Evolutionary conservation across 371 early-diverging fungal genomes (phyloP).

Genomic region (Chytridiales sp.): DNA sequence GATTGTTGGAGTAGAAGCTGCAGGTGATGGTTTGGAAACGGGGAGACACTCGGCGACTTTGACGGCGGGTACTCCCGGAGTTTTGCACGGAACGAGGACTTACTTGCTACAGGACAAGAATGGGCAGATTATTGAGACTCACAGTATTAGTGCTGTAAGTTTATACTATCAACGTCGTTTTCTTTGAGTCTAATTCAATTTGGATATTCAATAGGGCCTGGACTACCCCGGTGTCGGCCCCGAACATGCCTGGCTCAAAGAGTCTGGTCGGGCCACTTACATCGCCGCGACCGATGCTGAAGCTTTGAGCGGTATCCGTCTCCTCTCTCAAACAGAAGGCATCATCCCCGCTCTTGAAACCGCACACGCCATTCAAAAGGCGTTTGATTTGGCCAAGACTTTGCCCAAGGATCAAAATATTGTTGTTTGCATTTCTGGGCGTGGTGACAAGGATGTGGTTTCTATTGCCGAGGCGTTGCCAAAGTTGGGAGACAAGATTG

Average conservation of each 20-base stretch:
- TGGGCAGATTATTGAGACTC: conserved; percentile 94
- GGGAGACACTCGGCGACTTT: conserved; percentile 88
- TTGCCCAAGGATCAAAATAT: conserved; percentile 79
- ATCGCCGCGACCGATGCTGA: conserved; percentile 81
- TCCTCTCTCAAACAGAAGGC: conserved; percentile 83
- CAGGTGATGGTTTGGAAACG: conserved; percentile 81
- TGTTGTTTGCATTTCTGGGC: conserved; percentile 87
- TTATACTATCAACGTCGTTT: not conserved
- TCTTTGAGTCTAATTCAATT: not conserved
- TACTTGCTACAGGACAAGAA: conserved; percentile 88
- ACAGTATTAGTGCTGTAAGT: conserved; percentile 83
- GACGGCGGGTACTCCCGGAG: conserved; percentile 84
- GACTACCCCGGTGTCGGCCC: conserved; percentile 98
- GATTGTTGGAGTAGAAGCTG: conserved; percentile 93
- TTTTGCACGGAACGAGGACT: conserved; percentile 94
- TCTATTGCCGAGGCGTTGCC: conserved; percentile 91
- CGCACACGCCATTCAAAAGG: conserved; percentile 87
- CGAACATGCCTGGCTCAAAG: conserved; percentile 91
- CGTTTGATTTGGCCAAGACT: conserved; percentile 73
- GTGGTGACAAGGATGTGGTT: conserved; percentile 97
- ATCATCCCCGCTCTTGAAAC: conserved; percentile 95
- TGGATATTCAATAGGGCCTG: conserved; percentile 58
- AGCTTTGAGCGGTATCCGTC: conserved; percentile 85
- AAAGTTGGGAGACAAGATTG: conserved; percentile 83
- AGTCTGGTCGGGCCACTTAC: conserved; percentile 80